Evolutionary conservation across 495 filamentous ascomycete species (phyloP).

Genomic region (Letharia lupina): DNA sequence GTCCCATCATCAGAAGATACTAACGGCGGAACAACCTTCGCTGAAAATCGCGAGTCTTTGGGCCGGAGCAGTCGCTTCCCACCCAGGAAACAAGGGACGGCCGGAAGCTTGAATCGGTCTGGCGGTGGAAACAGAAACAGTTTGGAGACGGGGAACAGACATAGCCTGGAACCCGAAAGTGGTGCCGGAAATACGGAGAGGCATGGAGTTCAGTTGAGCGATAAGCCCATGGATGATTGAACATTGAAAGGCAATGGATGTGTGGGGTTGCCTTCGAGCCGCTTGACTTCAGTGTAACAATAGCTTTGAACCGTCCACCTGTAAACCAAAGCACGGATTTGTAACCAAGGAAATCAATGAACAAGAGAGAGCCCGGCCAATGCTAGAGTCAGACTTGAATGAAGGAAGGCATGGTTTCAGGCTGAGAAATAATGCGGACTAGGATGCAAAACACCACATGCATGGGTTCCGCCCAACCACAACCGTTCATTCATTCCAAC

Average conservation of each 20-base stretch:
- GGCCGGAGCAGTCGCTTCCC: slow-evolving; percentile 40
- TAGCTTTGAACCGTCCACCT: background rate
- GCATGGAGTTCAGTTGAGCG: slow-evolving; percentile 67
- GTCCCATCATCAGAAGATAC: slow-evolving; percentile 30
- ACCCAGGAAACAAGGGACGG: slow-evolving; percentile 35
- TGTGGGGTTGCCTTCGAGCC: background rate
- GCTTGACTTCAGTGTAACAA: slow-evolving; percentile 7
- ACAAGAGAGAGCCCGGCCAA: background rate
- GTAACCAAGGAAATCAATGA: background rate
- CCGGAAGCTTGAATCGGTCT: slow-evolving; percentile 31
- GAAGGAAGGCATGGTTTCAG: background rate
- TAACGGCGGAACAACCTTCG: slow-evolving; percentile 26
- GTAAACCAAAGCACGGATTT: slow-evolving; percentile 6
- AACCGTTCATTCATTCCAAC: slow-evolving; percentile 26
- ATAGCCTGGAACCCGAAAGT: slow-evolving; percentile 25
- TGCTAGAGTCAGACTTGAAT: background rate
- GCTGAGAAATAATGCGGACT: background rate
- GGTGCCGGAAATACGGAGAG: slow-evolving; percentile 13
- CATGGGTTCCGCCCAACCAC: background rate
- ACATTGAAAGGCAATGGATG: background rate
- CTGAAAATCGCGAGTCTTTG: slow-evolving; percentile 43
- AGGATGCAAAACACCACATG: background rate
- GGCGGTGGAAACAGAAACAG: slow-evolving; percentile 37
- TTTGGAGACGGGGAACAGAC: slow-evolving; percentile 33
- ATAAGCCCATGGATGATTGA: slow-evolving; percentile 78